Evolutionary conservation across 495 filamentous ascomycete species (phyloP).

Genomic region (Penicillium manginii): DNA sequence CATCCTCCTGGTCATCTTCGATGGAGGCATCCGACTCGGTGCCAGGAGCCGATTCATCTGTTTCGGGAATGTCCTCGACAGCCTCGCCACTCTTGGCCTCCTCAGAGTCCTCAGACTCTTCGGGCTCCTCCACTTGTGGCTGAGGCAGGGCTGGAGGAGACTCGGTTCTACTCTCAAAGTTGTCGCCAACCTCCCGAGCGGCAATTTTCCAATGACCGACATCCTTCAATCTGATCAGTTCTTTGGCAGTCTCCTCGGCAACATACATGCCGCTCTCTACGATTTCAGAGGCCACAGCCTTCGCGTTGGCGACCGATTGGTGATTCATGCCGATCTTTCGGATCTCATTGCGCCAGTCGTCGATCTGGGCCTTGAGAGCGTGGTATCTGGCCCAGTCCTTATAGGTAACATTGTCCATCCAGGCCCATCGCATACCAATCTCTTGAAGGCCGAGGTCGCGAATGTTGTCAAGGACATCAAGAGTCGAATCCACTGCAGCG

Average conservation of each 20-base stretch:
- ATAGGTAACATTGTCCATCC: constrained; percentile 93
- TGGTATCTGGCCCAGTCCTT: constrained; percentile 96
- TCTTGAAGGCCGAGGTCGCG: constrained; percentile 90
- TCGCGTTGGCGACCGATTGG: constrained; percentile 69
- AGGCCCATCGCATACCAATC: constrained; percentile 96
- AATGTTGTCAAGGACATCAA: constrained; percentile 81
- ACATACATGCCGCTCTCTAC: constrained; percentile 77
- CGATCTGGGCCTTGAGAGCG: constrained; percentile 77
- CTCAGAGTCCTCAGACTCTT: constrained; percentile 37
- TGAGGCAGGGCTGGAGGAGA: constrained; percentile 50
- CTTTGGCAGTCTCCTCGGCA: constrained; percentile 79
- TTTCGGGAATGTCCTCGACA: constrained; percentile 39
- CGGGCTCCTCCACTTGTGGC: constrained; percentile 41
- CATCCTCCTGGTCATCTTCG: neutral
- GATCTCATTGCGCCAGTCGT: constrained; percentile 84
- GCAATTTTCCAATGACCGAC: constrained; percentile 85
- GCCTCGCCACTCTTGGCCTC: constrained; percentile 6
- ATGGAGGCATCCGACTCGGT: constrained; percentile 6
- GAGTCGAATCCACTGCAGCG: constrained; percentile 76
- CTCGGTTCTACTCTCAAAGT: constrained; percentile 66
- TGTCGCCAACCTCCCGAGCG: constrained; percentile 72
- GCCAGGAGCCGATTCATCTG: constrained; percentile 31
- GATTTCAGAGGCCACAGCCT: constrained; percentile 66
- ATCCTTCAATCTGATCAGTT: constrained; percentile 81
- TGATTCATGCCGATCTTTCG: constrained; percentile 72